Conservation (phyloP, 2,329 filamentous ascomycete species). For the Ophiostoma sp. region DNA sequence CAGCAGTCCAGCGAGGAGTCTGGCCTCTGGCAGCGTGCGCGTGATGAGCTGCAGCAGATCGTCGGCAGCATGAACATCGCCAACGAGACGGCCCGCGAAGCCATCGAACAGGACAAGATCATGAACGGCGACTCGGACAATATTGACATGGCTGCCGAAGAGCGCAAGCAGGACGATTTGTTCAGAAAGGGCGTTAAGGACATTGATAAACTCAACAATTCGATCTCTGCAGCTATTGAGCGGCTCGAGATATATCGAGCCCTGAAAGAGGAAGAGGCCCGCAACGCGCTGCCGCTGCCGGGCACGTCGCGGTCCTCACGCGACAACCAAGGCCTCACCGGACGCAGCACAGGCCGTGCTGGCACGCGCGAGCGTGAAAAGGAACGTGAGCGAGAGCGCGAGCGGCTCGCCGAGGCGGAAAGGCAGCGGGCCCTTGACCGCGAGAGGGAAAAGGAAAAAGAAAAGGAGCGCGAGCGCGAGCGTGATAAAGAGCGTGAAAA, state of each 20-base stretch:
- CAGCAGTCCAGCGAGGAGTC: neutral
- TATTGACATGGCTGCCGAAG: conserved; percentile 22
- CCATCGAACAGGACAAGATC: neutral
- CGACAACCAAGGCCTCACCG: conserved; percentile 12
- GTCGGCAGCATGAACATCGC: neutral
- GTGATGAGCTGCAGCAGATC: neutral
- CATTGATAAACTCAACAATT: conserved; percentile 33
- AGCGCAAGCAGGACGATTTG: conserved; percentile 30
- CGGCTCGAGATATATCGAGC: conserved; percentile 38
- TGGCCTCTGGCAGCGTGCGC: neutral
- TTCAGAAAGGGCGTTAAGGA: conserved; percentile 31
- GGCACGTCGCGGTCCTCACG: conserved; percentile 20
- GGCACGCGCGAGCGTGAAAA: conserved; percentile 26
- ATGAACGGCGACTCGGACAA: neutral
- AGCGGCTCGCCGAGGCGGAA: neutral
- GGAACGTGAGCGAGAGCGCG: neutral
- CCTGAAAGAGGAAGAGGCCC: conserved; percentile 38
- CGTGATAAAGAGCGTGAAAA: neutral
- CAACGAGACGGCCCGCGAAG: neutral
- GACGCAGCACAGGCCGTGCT: conserved; percentile 26
- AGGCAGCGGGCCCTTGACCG: neutral
- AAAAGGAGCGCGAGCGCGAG: conserved; percentile 3
- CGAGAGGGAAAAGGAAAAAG: neutral
- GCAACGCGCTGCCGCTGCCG: conserved; percentile 27
- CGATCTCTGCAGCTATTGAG: conserved; percentile 33